These are phyloP conservation scores for Flaveria robusta DNA, from an alignment of 129 eudicot species.

Conservation along the genomic window DNA sequence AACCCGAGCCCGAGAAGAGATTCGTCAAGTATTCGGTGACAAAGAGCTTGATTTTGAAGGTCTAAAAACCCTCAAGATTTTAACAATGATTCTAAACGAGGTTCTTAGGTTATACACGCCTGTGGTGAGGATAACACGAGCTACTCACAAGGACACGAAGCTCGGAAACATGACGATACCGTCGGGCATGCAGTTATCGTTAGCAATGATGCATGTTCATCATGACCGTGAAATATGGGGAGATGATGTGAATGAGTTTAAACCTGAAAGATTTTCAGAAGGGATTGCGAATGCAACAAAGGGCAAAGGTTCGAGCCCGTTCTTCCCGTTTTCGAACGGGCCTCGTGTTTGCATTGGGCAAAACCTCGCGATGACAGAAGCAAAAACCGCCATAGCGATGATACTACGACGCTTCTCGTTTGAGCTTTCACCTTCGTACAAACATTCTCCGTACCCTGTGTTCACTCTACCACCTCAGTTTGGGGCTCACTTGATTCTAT, in stretches of 20 bases:
- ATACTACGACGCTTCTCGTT: conserved; percentile 53
- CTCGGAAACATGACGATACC: conserved; percentile 55
- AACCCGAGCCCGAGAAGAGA: conserved; percentile 51
- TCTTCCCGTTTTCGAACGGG: conserved; percentile 60
- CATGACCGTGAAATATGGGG: conserved; percentile 64
- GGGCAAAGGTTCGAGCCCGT: conserved; percentile 28
- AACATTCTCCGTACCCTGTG: conserved; percentile 51
- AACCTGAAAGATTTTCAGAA: conserved; percentile 61
- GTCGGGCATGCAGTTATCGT: conserved; percentile 39
- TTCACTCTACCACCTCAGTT: conserved; percentile 54
- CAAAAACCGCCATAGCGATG: conserved; percentile 48
- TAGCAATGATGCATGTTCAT: conserved; percentile 45
- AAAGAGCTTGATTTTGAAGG: conserved; percentile 40
- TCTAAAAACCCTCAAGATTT: conserved; percentile 41
- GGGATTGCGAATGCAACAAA: conserved; percentile 55
- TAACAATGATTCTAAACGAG: conserved; percentile 57
- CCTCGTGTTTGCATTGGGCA: conserved; percentile 68
- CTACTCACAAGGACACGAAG: conserved; percentile 45
- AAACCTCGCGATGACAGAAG: conserved; percentile 63
- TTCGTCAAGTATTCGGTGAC: conserved; percentile 43
- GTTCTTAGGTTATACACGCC: conserved; percentile 70
- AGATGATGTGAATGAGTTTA: conserved; percentile 53
- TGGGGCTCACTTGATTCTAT: conserved; percentile 57
- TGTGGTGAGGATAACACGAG: conserved; percentile 25
- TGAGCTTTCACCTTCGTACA: conserved; percentile 62